phyloP scores from a whole-genome alignment of 768 basidiomycete genomes.

The Suillus tomentosus region DNA sequence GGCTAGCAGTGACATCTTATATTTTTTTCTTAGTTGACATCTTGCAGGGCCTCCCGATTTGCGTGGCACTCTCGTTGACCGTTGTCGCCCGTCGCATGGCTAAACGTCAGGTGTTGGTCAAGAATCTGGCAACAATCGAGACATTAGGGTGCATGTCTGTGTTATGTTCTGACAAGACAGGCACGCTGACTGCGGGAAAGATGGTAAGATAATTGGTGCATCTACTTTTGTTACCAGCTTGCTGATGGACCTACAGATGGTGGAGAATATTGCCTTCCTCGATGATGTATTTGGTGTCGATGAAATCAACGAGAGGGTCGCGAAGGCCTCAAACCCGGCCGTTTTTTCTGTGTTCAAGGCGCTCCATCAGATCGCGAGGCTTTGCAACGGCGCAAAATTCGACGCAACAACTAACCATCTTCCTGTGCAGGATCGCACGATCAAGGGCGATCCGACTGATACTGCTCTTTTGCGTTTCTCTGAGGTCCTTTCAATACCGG shows the following conservation, averaged over 20 bases:
- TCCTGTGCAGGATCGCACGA: constrained; percentile 21
- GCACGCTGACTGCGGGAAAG: constrained; percentile 52
- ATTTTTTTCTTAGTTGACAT: constrained; percentile 47
- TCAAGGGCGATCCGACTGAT: constrained; percentile 46
- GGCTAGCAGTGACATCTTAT: constrained; percentile 53
- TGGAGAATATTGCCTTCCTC: constrained; percentile 35
- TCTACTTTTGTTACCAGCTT: not conserved
- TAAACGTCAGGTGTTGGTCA: constrained; percentile 53
- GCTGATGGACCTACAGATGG: constrained; percentile 22
- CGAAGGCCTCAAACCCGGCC: constrained; percentile 13
- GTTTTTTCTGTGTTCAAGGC: constrained; percentile 22
- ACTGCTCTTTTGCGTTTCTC: constrained; percentile 47
- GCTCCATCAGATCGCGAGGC: constrained; percentile 39
- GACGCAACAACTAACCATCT: constrained; percentile 23
- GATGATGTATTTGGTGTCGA: constrained; percentile 20
- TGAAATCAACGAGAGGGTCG: constrained; percentile 16
- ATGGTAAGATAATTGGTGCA: constrained; percentile 32
- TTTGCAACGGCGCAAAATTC: constrained; percentile 55
- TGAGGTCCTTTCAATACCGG: constrained; percentile 21
- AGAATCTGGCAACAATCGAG: constrained; percentile 65
- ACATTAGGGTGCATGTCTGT: constrained; percentile 64
- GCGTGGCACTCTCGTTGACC: constrained; percentile 56
- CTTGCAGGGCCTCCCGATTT: constrained; percentile 55
- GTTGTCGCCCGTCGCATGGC: constrained; percentile 46
- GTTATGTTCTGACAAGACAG: constrained; percentile 58